Evolutionary conservation across 805 yeast species (phyloP).

Genomic region (Wickerhamia fluorescens): DNA sequence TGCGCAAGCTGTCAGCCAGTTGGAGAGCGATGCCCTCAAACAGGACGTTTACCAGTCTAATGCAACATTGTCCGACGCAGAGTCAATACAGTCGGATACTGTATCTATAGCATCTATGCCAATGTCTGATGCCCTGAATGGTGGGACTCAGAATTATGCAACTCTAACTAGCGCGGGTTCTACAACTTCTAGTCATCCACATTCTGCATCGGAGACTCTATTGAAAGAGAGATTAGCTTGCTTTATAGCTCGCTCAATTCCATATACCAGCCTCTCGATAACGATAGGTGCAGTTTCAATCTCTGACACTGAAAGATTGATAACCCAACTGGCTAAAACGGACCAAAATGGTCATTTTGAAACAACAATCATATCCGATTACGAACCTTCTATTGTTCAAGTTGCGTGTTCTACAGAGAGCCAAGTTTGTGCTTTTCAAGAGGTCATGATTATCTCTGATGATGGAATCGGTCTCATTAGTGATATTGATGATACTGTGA

Average conservation of each 20-base stretch:
- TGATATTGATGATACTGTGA: constrained; percentile 93
- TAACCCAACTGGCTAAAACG: constrained; percentile 34
- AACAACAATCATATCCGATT: constrained; percentile 43
- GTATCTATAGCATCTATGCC: constrained; percentile 2
- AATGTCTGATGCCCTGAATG: too few relatives aligned
- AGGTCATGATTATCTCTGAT: constrained; percentile 33
- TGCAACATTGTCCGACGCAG: constrained; percentile 5
- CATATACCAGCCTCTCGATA: constrained; percentile 47
- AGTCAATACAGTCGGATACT: constrained; percentile 3
- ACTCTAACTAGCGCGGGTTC: constrained; percentile 4
- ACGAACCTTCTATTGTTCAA: constrained; percentile 54
- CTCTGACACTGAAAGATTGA: constrained; percentile 18
- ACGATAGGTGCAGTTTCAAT: constrained; percentile 47
- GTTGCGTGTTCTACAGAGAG: constrained; percentile 44
- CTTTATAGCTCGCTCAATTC: constrained; percentile 61
- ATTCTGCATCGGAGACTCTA: constrained; percentile 34
- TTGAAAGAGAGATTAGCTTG: constrained; percentile 61
- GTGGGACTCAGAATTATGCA: constrained; percentile 1
- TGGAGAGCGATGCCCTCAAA: constrained; percentile 19
- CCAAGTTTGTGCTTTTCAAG: constrained; percentile 39
- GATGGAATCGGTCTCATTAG: constrained; percentile 69
- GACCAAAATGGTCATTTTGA: constrained; percentile 66
- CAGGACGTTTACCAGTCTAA: constrained; percentile 15
- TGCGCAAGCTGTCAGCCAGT: constrained; percentile 15
- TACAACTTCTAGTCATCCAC: background rate